Evolutionary conservation across 1,139 yeast species (phyloP), one percentile per base, ranked within the genome.

Genomic region (Sugiyamaella castrensis): DNA sequence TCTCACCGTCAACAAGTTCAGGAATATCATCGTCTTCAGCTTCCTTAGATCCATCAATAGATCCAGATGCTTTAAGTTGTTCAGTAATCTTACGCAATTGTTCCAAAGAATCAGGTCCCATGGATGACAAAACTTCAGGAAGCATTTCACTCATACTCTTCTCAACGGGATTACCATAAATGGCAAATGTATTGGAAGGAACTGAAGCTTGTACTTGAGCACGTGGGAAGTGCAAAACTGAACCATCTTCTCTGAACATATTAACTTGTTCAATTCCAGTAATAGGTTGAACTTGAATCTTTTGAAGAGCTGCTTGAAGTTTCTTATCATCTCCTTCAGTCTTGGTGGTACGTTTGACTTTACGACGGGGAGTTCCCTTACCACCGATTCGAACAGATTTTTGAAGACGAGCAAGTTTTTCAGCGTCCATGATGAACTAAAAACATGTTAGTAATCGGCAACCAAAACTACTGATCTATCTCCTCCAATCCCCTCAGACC

Each of bases 221-320:
- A 74, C 92, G 84, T 79, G 86, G 83, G 81, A 92, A 89, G 78
- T 91, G 97, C 73, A 91, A 78, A 59, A 92, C 97, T 71, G 84
- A 85, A 68, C 98, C 97, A 72, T 91, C 96, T 60, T 89, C 96
- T 74, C 79, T 86, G 85, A 92, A 91, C 80, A 92, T 87, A 82
- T 91, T 92, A 69, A 96, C 98, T 77, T 91, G 97, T 71, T 88
- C 95, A 64, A 92, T 84, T 65, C 86, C 88, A 61, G 85, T 91
- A 63, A 92, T 77, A 65, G 89, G 85, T 72, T 85, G 87, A 61
- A 92, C 95, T 73, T 87, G 84, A 71, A 92, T 77, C 77, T 91
- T 91, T 71, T 84, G 86, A 72, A 92, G 79, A 63, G 95, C 82
- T 63, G 84, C 87, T 74, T 88, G 92, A 73, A 92, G 80, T 75